These are phyloP conservation scores for Aspergillus awamori DNA, from an alignment of 2,329 filamentous ascomycete species.

Conservation along the genomic window DNA sequence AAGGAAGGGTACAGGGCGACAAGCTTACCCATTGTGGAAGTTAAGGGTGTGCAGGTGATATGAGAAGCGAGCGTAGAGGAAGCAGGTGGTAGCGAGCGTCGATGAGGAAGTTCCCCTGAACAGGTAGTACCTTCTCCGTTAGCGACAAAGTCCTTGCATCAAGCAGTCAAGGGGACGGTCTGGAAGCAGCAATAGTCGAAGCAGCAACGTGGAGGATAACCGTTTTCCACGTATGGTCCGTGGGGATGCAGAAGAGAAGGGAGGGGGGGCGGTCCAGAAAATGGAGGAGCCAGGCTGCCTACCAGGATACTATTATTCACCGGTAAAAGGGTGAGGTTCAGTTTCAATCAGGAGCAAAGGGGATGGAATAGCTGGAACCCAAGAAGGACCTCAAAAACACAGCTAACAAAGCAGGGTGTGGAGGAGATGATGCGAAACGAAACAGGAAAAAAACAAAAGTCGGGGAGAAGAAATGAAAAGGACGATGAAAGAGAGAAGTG, in stretches of 20 bases:
- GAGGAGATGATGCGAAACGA: not conserved
- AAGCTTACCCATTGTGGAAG: slow-evolving; percentile 46
- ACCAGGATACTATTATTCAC: not conserved
- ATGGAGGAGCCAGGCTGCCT: not conserved
- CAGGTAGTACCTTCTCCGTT: slow-evolving; percentile 25
- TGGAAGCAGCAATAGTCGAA: slow-evolving; percentile 11
- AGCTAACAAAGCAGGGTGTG: not conserved
- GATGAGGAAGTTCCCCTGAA: slow-evolving; percentile 35
- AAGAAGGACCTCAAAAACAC: not conserved
- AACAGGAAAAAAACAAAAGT: not conserved
- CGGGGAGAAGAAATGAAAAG: slow-evolving; percentile 17
- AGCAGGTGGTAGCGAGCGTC: slow-evolving; percentile 25
- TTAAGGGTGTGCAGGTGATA: slow-evolving; percentile 18
- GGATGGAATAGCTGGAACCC: not conserved
- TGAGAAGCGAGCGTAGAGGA: slow-evolving; percentile 29
- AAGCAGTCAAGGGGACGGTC: slow-evolving; percentile 17
- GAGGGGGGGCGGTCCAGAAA: slow-evolving; percentile 4
- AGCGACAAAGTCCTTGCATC: slow-evolving; percentile 25
- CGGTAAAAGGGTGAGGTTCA: slow-evolving; percentile 2
- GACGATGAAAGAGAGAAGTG: slow-evolving; percentile 30
- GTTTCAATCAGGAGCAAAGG: not conserved
- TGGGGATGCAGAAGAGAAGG: slow-evolving; percentile 14
- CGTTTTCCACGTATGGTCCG: slow-evolving; percentile 13
- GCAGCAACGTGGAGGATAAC: slow-evolving; percentile 11
- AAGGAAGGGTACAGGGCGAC: slow-evolving; percentile 17